Percentiles rank a stretch among this genome's conserved stretches.
phyloP scores from a whole-genome alignment of 768 basidiomycete genomes.

The Nidularia pulvinata region DNA sequence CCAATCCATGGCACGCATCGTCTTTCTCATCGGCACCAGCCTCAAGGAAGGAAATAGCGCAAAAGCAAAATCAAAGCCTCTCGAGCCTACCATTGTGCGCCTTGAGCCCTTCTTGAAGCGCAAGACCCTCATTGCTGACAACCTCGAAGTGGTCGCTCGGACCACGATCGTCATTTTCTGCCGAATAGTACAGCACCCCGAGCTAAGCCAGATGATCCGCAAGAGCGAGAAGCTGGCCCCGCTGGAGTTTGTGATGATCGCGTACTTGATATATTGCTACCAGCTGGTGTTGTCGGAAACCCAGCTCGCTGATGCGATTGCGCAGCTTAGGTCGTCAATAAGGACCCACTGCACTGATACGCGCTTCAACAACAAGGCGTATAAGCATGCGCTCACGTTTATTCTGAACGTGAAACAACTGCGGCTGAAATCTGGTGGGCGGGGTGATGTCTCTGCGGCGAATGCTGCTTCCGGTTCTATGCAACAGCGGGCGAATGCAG shows the following conservation, averaged over 20 bases:
- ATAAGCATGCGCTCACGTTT: slow-evolving; percentile 1
- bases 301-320: slow-evolving; percentile 5
- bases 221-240: slow-evolving; percentile 26
- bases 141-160: neutral
- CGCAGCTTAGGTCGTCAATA: neutral
- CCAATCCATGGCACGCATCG: slow-evolving; percentile 37
- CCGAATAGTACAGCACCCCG: slow-evolving; percentile 8
- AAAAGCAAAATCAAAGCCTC: neutral
- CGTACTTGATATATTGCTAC: slow-evolving; percentile 4
- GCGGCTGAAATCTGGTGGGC: neutral
- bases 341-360: neutral
- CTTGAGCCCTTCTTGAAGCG: slow-evolving; percentile 20
- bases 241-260: slow-evolving; percentile 28
- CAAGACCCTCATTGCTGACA: slow-evolving; percentile 1
- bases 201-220: slow-evolving; percentile 9
- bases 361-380: neutral
- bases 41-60: neutral
- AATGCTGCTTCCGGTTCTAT: neutral
- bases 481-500: neutral
- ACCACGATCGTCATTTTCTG: slow-evolving; percentile 16
- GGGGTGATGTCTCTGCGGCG: neutral
- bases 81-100: slow-evolving; percentile 13
- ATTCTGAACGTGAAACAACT: neutral
- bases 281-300: slow-evolving; percentile 1
- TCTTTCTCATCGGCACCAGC: slow-evolving; percentile 14